These are phyloP conservation scores for Talaromyces piceae DNA, from an alignment of 2,329 filamentous ascomycete genomes.

Conservation along the genomic window DNA sequence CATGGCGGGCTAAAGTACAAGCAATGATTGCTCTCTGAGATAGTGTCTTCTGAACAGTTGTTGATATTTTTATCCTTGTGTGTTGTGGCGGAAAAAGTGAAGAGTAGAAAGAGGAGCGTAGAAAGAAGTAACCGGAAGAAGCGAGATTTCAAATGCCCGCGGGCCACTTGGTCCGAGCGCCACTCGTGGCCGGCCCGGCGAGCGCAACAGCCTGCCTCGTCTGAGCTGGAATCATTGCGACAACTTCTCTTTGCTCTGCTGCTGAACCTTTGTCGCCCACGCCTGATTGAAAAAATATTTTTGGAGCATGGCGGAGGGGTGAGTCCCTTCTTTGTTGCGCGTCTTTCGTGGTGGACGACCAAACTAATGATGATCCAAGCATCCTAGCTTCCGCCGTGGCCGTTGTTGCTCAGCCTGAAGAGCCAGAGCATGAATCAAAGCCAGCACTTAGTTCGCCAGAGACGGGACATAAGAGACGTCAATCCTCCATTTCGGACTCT, in stretches of 20 bases:
- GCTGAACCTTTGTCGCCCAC: background rate
- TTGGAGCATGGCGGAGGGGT: constrained; percentile 20
- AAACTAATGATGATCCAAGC: constrained; percentile 17
- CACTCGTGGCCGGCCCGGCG: constrained; percentile 1
- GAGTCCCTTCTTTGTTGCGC: constrained; percentile 3
- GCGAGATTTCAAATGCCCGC: background rate
- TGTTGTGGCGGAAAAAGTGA: background rate
- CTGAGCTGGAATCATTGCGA: background rate
- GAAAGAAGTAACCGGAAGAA: background rate
- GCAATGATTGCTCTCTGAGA: background rate
- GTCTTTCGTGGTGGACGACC: background rate
- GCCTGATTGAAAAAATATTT: background rate
- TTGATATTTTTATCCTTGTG: too few species aligned
- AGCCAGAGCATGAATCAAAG: constrained; percentile 8
- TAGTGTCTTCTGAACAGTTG: too few species aligned
- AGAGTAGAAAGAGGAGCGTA: background rate
- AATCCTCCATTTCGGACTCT: constrained; percentile 47
- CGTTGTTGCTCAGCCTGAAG: constrained; percentile 38
- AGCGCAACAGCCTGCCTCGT: background rate
- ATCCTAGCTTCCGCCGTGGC: constrained; percentile 49
- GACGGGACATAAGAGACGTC: constrained; percentile 43
- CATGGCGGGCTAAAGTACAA: constrained; percentile 47
- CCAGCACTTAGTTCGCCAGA: constrained; percentile 22
- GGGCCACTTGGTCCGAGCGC: constrained; percentile 10
- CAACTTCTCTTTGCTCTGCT: background rate